A percentile compares a stretch with the other conserved stretches of the same genome.
Evolutionary conservation across 768 basidiomycete species (phyloP).

Genomic region (Naganishia onofrii): DNA sequence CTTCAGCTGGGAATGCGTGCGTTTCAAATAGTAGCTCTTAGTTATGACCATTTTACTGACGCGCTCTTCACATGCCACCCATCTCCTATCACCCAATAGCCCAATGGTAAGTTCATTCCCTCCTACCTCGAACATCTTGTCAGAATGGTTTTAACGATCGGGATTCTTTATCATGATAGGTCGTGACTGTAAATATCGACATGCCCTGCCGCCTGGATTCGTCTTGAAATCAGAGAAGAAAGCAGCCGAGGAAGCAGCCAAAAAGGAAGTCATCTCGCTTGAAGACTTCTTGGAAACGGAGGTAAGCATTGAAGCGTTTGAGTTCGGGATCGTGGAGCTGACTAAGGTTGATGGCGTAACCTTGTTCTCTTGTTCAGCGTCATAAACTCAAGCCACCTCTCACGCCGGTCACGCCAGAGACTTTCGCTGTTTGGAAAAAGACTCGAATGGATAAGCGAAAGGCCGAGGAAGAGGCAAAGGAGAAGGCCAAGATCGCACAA

Average conservation of each 20-base stretch:
- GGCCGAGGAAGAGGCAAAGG: slow-evolving; percentile 76
- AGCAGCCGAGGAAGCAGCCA: slow-evolving; percentile 79
- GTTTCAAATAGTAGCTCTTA: too few species aligned
- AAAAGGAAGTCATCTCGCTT: slow-evolving; percentile 78
- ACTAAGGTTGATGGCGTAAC: slow-evolving; percentile 19
- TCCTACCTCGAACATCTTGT: background rate
- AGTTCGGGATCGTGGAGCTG: background rate
- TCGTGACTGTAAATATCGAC: slow-evolving; percentile 84
- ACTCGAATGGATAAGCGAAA: slow-evolving; percentile 91
- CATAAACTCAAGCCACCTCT: slow-evolving; percentile 74
- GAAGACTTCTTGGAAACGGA: slow-evolving; percentile 98
- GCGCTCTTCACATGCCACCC: too few species aligned
- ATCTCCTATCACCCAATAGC: too few species aligned
- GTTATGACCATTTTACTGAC: too few species aligned
- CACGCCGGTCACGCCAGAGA: slow-evolving; percentile 88
- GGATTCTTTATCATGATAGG: background rate
- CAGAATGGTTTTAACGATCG: background rate
- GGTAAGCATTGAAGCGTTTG: slow-evolving; percentile 57
- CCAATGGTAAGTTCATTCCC: slow-evolving; percentile 59
- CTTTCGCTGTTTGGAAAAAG: slow-evolving; percentile 92
- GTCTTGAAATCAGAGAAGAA: slow-evolving; percentile 92
- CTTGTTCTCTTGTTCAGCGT: slow-evolving; percentile 58
- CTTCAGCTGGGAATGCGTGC: slow-evolving; percentile 52
- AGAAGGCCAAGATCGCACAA: slow-evolving; percentile 77
- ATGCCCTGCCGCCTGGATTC: slow-evolving; percentile 93